Percentiles rank a stretch among this genome's conserved stretches.
Evolutionary conservation across 2,329 filamentous ascomycete species (phyloP).

Genomic region (Cadophora sp.): DNA sequence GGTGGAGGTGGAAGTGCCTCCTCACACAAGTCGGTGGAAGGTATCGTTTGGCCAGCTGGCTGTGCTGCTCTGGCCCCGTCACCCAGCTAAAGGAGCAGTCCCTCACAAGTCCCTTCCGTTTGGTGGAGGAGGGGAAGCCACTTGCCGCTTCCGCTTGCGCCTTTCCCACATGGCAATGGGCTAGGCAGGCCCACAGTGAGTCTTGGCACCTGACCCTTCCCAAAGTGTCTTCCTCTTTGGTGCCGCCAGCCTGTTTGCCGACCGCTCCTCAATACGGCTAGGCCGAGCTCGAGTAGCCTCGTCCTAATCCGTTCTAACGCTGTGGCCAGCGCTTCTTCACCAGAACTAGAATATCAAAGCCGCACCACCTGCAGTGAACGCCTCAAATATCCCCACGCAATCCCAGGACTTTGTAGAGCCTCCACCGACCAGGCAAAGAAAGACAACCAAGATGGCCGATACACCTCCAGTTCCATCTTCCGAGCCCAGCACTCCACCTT

Average conservation of each 20-base stretch:
- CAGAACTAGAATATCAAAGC: neutral
- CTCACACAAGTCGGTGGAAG: neutral
- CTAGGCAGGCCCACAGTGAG: neutral
- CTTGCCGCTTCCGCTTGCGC: slow-evolving; percentile 10
- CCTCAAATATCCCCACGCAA: neutral
- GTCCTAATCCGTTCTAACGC: neutral
- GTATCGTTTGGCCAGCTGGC: neutral
- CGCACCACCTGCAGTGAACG: too few relatives aligned
- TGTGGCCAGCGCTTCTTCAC: neutral
- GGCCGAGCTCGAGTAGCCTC: neutral
- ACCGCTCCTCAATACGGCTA: neutral
- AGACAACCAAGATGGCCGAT: slow-evolving; percentile 40
- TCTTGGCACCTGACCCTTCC: slow-evolving; percentile 1
- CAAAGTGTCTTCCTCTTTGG: neutral
- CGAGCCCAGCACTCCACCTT: slow-evolving; percentile 38
- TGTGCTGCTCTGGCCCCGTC: too few relatives aligned
- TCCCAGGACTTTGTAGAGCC: too few relatives aligned
- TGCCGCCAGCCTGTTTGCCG: neutral
- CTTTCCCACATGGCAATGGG: slow-evolving; percentile 4
- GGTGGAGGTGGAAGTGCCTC: neutral
- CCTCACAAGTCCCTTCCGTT: too few relatives aligned
- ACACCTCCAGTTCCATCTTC: slow-evolving; percentile 35
- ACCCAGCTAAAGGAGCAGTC: too few relatives aligned
- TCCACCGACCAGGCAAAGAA: too few relatives aligned
- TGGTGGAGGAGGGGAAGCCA: slow-evolving; percentile 1